Base-by-base conservation (phyloP, 148 eudicot species). In the Nyssa sinensis region DNA sequence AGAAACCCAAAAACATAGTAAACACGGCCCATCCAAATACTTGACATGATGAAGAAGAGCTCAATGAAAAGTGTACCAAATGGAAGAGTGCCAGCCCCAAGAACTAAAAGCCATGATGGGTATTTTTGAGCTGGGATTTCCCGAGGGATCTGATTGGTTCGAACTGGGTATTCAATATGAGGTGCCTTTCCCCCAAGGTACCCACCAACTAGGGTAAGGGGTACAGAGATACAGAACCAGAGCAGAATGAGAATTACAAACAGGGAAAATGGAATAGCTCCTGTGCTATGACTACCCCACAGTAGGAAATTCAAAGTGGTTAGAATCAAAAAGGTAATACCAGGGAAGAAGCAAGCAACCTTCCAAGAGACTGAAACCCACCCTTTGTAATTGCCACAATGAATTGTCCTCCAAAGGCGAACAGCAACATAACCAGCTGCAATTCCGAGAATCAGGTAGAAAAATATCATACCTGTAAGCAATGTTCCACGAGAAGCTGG, bases 41-140 rank as follows among this genome's bases (percentile, higher is more conserved):
- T 89, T 0, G 93, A 89, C 97, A 91, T 87, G 76, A 91, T 91
- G 88, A 91, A 89, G 86, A 91, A 91, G 67, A 91, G 89, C 85
- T 91, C 96, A 27, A 91, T 91, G 81, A 91, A 91, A 67, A 91
- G 91, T 27, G 96, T 89, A 21, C 96, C 96, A 31, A 91, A 91
- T 35, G 93, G 93, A 33, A 91, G 93, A 30, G 96, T 91, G 28
- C 96, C 93, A 14, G 96, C 96, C 55, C 91, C 96, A 25, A 89
- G 91, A 68, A 91, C 92, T 71, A 91, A 79, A 67, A 89, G 80
- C 97, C 93, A 91, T 14, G 97, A 91, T 12, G 93, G 97, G 70
- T 91, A 89, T 67, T 89, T 89, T 65, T 88, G 97, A 67, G 93
- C 78, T 58, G 97, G 97, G 84, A 91, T 91, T 77, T 91, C 96